A percentile compares a stretch with the other conserved stretches of the same genome.
These are phyloP conservation scores for Moricandia arvensis DNA, from an alignment of 345 rosid species.

Conservation along the genomic window DNA sequence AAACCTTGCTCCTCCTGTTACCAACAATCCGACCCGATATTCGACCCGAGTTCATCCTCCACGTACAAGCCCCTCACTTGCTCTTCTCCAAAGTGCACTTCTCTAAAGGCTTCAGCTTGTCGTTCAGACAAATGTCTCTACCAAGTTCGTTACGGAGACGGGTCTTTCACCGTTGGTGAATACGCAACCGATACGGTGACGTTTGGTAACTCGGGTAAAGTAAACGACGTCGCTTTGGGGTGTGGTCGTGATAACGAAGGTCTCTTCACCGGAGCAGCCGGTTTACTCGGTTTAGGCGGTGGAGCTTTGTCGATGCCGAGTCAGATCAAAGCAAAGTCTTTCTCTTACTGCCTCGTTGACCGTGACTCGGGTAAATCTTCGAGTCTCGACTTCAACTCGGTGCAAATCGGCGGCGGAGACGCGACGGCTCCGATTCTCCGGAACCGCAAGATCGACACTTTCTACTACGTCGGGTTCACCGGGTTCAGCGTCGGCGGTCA, in stretches of 20 bases:
- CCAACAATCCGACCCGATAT: slow-evolving; percentile 80
- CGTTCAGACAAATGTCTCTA: slow-evolving; percentile 56
- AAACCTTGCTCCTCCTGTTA: slow-evolving; percentile 77
- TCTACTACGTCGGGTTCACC: slow-evolving; percentile 72
- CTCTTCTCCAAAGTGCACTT: slow-evolving; percentile 49
- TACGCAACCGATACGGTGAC: slow-evolving; percentile 73
- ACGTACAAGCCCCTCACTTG: slow-evolving; percentile 57
- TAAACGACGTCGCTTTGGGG: slow-evolving; percentile 56
- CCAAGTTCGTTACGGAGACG: slow-evolving; percentile 90
- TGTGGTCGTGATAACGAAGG: slow-evolving; percentile 94
- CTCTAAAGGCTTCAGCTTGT: slow-evolving; percentile 59
- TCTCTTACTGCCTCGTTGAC: slow-evolving; percentile 85
- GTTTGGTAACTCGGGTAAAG: slow-evolving; percentile 52
- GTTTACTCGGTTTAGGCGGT: slow-evolving; percentile 89
- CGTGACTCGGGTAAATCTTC: slow-evolving; percentile 71
- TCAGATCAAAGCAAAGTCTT: slow-evolving; percentile 74
- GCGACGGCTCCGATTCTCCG: slow-evolving; percentile 60
- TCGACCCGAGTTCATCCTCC: slow-evolving; percentile 65
- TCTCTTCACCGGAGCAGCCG: slow-evolving; percentile 75
- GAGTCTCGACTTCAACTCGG: slow-evolving; percentile 81
- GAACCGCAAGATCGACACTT: slow-evolving; percentile 67
- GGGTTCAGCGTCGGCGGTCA: slow-evolving; percentile 91
- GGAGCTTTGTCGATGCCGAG: slow-evolving; percentile 72
- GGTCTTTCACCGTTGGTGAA: slow-evolving; percentile 78
- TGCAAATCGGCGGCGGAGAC: slow-evolving; percentile 35